Evolutionary conservation across 2,329 filamentous ascomycete species (phyloP), one percentile per base, ranked within the genome.

Genomic region (Zopfia rhizophila): DNA sequence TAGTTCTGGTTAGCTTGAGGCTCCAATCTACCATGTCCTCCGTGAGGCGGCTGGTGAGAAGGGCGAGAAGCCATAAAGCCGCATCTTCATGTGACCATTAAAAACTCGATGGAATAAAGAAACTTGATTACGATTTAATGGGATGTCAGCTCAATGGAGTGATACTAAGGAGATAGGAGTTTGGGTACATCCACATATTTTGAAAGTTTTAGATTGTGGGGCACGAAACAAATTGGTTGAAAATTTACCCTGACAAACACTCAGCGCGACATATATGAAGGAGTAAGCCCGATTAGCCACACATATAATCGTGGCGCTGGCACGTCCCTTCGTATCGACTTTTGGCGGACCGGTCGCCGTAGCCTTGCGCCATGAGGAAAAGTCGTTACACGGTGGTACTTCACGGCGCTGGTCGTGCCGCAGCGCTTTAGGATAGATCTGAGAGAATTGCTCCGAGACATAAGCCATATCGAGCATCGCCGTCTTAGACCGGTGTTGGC

Each of bases 201-300:
- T 33, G 28, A 42, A 23, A 12, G 19, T n/a, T 30, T 41, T 51
- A 44, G 38, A 52, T 58, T 42, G 45, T 27, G 38, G 45, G 48
- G 52, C n/a, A 41, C 38, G 45, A 24, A 47, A 35, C 50, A 52
- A 33, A 59, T 60, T 51, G 49, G 55, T 23, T 46, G 23, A 38
- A 40, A 25, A 45, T 63, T 65, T 65, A 66, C 49, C 59, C 61
- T 55, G n/a, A n/a, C 44, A 48, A 51, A 51, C 54, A 19, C 40
- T 51, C 45, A 50, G 53, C 45, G 38, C 31, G 28, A 41, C 18
- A 55, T 54, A 53, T n/a, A 54, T 53, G 48, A 48, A n/a, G 23
- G 25, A 13, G 25, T 39, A 27, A 37, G 22, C 42, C 22, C 21
- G 24, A 36, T 45, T 27, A 45, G 35, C 46, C 32, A 45, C 36